These are phyloP conservation scores for Penicillium sp. DNA, from an alignment of 2,329 filamentous ascomycete genomes.

Conservation along the genomic window DNA sequence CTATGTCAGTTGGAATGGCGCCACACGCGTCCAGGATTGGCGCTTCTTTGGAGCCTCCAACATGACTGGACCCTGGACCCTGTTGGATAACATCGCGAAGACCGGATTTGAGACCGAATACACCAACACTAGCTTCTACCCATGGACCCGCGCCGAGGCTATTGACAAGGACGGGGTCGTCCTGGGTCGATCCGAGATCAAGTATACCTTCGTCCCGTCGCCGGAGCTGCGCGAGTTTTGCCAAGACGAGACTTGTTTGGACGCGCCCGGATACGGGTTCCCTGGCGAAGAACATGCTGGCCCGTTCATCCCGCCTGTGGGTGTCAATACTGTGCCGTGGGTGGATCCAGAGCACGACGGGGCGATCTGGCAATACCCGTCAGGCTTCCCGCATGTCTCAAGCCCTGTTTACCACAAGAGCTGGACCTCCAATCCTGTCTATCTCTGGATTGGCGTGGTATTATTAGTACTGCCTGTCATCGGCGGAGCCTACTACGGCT, in stretches of 20 bases:
- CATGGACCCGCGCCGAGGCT: conserved; percentile 38
- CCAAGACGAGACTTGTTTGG: conserved; percentile 28
- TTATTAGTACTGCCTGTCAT: conserved; percentile 10
- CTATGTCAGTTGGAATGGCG: conserved; percentile 45
- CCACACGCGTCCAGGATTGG: conserved; percentile 39
- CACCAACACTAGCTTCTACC: conserved; percentile 28
- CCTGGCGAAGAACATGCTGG: conserved; percentile 27
- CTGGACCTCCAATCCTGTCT: conserved; percentile 2
- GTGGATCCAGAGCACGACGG: conserved; percentile 29
- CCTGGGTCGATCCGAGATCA: conserved; percentile 33
- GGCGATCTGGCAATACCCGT: conserved; percentile 19
- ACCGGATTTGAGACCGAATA: conserved; percentile 42
- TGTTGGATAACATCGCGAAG: conserved; percentile 32
- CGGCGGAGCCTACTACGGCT: conserved; percentile 8
- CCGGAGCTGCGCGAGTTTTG: conserved; percentile 34
- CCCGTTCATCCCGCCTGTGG: conserved; percentile 30
- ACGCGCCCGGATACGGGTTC: conserved; percentile 30
- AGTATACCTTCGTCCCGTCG: conserved; percentile 40
- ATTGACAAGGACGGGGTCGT: conserved; percentile 32
- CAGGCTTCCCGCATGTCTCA: conserved; percentile 10
- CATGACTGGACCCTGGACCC: conserved; percentile 30
- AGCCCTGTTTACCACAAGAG: not conserved
- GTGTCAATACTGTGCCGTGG: conserved; percentile 36
- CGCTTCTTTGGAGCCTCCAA: conserved; percentile 35
- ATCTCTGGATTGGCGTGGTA: conserved; percentile 8